Conservation (phyloP, 805 yeast genomes). For the Candida takata region DNA sequence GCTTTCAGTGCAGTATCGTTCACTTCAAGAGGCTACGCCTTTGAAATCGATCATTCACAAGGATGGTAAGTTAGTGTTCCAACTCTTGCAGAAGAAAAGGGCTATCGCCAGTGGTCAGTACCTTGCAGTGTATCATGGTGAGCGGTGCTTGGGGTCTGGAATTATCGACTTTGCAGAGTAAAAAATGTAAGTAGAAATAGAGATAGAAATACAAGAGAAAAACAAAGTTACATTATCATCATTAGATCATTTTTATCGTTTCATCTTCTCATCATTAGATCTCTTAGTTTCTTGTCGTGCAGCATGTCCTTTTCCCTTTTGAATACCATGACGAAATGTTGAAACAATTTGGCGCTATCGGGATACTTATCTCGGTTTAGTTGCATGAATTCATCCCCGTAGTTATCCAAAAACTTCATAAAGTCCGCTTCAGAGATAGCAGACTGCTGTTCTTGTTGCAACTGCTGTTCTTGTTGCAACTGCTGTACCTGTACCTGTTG, state of each 20-base stretch:
- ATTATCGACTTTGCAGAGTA: slow-evolving; percentile 24
- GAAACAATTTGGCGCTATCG: slow-evolving; percentile 5
- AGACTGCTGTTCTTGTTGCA: not conserved
- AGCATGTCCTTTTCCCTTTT: slow-evolving; percentile 5
- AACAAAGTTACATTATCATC: not conserved
- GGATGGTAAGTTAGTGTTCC: slow-evolving; percentile 25
- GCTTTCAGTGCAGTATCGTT: slow-evolving; percentile 58
- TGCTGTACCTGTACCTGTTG: slow-evolving; percentile 2
- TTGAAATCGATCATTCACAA: slow-evolving; percentile 24
- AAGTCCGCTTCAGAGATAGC: slow-evolving; percentile 8
- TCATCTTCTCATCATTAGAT: slow-evolving; percentile 6
- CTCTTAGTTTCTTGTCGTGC: slow-evolving; percentile 10
- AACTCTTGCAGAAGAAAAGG: slow-evolving; percentile 39
- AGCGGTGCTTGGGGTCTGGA: slow-evolving; percentile 65
- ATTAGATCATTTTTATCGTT: not conserved
- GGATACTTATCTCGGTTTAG: slow-evolving; percentile 9
- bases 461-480: slow-evolving; percentile 2
- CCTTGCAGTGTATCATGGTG: slow-evolving; percentile 62
- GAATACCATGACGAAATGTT: slow-evolving; percentile 4
- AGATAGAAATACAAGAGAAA: not conserved
- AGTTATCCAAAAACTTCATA: slow-evolving; percentile 10
- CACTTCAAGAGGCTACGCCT: slow-evolving; percentile 55
- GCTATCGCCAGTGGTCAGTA: slow-evolving; percentile 92
- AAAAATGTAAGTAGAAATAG: not conserved
- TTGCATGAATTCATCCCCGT: slow-evolving; percentile 8